Conservation (phyloP, 2,329 filamentous ascomycete genomes). For the Claviceps quebecensis region DNA sequence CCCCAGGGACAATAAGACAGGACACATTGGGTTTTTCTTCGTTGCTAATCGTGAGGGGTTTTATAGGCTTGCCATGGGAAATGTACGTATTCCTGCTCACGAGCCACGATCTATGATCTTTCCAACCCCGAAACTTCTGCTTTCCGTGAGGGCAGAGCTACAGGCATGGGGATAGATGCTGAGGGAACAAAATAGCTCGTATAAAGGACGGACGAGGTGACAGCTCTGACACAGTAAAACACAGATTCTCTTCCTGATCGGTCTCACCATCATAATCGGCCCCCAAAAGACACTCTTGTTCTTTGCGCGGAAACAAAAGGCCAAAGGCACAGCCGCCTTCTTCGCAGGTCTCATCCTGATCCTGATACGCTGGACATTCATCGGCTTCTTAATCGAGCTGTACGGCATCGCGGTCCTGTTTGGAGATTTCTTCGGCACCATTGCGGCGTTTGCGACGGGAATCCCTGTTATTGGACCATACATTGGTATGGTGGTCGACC, state of each 20-base stretch:
- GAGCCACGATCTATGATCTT: background rate
- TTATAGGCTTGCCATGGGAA: slow-evolving; percentile 86
- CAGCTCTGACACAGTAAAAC: slow-evolving; percentile 6
- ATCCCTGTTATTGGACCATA: slow-evolving; percentile 79
- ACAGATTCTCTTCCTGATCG: slow-evolving; percentile 96
- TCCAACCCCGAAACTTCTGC: background rate
- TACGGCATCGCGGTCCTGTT: slow-evolving; percentile 92
- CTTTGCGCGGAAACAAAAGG: slow-evolving; percentile 87
- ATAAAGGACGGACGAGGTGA: background rate
- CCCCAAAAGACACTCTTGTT: slow-evolving; percentile 81
- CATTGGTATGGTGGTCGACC: slow-evolving; percentile 61
- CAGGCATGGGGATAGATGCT: background rate
- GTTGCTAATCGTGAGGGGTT: background rate
- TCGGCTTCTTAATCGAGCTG: slow-evolving; percentile 79
- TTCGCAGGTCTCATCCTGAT: slow-evolving; percentile 72
- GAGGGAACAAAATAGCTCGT: slow-evolving; percentile 1
- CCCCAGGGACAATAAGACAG: background rate
- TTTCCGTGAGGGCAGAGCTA: slow-evolving; percentile 3
- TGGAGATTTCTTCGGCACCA: slow-evolving; percentile 89
- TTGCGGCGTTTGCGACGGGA: slow-evolving; percentile 73
- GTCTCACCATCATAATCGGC: slow-evolving; percentile 90
- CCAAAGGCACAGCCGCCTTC: slow-evolving; percentile 83
- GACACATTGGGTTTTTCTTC: background rate
- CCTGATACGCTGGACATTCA: slow-evolving; percentile 75
- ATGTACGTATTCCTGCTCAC: slow-evolving; percentile 38